Evolutionary conservation across 2,329 filamentous ascomycete genomes (phyloP), one percentile per base, ranked within the genome.

Genomic region (Metarhizium humberi): DNA sequence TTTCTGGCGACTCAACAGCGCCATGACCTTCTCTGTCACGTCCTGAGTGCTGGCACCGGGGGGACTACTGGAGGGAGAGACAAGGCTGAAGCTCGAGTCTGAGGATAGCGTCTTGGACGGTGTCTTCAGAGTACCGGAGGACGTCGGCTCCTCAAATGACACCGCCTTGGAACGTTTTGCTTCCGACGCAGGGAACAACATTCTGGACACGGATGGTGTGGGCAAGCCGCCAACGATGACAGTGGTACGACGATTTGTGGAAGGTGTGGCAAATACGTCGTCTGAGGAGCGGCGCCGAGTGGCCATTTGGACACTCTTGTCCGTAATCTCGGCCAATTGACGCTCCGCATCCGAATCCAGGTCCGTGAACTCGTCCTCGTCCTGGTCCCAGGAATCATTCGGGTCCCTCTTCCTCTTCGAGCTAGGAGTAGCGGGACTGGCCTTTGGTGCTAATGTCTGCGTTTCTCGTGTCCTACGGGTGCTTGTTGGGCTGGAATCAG

Each of bases 1-100:
- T 8, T 68, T 62, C 55, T 76, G 71, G 46, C 67, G 69, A 14
- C 67, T 67, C 1, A 86, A 73, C 5, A 85, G 63, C 1, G 63
- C 60, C 67, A 84, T 72, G 45, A 85, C 71, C 51, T 81, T 73
- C 4, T 70, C 64, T 1, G 73, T 73, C 52, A 79, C 64, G 42
- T 74, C 69, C 57, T 66, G 65, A 25, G 53, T 51, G 5, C 52
- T 51, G 4, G 57, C 55, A 11, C 59, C 60, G 5, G 53, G 40
- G 4, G 60, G 57, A 18, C 56, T 61, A 50, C 58, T 63, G 1
- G 61, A 38, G 3, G 61, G 59, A 18, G 38, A 14, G 32, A 6
- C 25, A 13, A 38, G 16, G 18, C 20, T 36, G 53, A 53, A 50
- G 13, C 16, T 18, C 20, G 53, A 32, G 34, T 32, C 10, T 45